A percentile compares a stretch with the other conserved stretches of the same genome.
Evolutionary conservation across 257 asterid genomes (phyloP).

Genomic region (Paraleonurus japonicus): DNA sequence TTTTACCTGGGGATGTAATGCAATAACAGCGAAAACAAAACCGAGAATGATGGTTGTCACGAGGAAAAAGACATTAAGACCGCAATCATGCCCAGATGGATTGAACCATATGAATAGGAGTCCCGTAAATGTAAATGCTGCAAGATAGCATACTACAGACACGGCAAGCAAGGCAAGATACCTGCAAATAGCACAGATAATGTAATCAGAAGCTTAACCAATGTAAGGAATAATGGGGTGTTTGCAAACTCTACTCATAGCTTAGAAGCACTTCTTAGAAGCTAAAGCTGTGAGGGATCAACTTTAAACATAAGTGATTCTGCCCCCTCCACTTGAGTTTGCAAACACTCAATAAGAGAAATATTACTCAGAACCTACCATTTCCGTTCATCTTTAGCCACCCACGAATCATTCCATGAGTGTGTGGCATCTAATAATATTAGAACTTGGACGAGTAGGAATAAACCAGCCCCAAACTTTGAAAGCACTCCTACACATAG

Average conservation of each 20-base stretch:
- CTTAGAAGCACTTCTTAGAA: too few species aligned
- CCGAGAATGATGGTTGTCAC: constrained; percentile 83
- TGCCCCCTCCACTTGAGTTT: too few species aligned
- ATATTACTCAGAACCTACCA: constrained; percentile 52
- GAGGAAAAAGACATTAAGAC: constrained; percentile 92
- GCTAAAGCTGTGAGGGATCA: too few species aligned
- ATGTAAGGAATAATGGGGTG: background rate
- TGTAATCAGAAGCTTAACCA: constrained; percentile 23
- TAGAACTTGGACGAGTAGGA: constrained; percentile 84
- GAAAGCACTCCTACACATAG: constrained; percentile 68
- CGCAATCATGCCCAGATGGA: constrained; percentile 91
- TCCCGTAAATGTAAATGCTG: constrained; percentile 63
- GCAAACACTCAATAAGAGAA: too few species aligned
- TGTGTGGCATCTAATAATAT: constrained; percentile 85
- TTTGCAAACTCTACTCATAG: too few species aligned
- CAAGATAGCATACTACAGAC: constrained; percentile 77
- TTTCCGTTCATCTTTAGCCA: constrained; percentile 89
- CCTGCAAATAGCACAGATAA: constrained; percentile 49
- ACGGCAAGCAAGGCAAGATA: constrained; percentile 74
- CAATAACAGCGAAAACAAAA: constrained; percentile 68
- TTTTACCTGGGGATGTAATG: constrained; percentile 81
- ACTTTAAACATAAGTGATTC: too few species aligned
- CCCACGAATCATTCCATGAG: constrained; percentile 99
- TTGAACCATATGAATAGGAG: constrained; percentile 97
- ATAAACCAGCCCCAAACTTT: constrained; percentile 93